Conservation (phyloP, 2,329 filamentous ascomycete genomes). For the Westerdykella aurantiaca region DNA sequence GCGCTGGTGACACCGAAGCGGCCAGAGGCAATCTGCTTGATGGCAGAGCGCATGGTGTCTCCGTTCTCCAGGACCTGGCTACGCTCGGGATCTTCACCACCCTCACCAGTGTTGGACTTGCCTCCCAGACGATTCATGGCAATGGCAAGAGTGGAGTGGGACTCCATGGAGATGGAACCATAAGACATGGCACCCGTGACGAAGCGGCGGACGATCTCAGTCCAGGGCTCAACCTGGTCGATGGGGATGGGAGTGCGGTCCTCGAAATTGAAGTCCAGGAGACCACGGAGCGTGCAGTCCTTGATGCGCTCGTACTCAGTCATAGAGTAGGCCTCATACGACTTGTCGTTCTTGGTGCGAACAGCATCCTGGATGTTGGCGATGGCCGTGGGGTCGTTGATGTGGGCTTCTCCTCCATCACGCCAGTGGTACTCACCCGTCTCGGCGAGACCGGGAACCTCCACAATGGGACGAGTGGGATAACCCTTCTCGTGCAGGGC, state of each 20-base stretch:
- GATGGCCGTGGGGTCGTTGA: conserved; percentile 92
- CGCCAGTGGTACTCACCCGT: conserved; percentile 98
- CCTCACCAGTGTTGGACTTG: conserved; percentile 96
- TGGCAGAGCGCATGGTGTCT: conserved; percentile 93
- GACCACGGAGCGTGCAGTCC: conserved; percentile 86
- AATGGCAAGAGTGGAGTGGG: conserved; percentile 89
- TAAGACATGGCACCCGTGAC: conserved; percentile 98
- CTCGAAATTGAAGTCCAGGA: conserved; percentile 95
- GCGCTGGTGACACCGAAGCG: conserved; percentile 94
- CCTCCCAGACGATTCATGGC: conserved; percentile 96
- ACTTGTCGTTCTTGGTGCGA: conserved; percentile 95
- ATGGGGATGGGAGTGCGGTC: conserved; percentile 79
- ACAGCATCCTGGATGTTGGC: conserved; percentile 97
- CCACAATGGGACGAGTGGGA: conserved; percentile 70
- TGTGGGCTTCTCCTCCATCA: conserved; percentile 88
- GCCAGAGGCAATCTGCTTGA: conserved; percentile 95
- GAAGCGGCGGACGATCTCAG: conserved; percentile 92
- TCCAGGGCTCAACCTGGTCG: conserved; percentile 97
- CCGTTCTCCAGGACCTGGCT: conserved; percentile 82
- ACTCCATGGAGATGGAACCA: conserved; percentile 97
- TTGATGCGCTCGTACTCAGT: conserved; percentile 96
- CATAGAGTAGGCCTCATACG: conserved; percentile 91
- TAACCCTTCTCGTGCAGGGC: conserved; percentile 92
- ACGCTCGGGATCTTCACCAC: conserved; percentile 90
- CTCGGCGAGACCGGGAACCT: conserved; percentile 75